Percentiles rank a stretch among this genome's conserved stretches.
These are phyloP conservation scores for Claviceps humidiphila DNA, from an alignment of 2,329 filamentous ascomycete genomes.

Conservation along the genomic window DNA sequence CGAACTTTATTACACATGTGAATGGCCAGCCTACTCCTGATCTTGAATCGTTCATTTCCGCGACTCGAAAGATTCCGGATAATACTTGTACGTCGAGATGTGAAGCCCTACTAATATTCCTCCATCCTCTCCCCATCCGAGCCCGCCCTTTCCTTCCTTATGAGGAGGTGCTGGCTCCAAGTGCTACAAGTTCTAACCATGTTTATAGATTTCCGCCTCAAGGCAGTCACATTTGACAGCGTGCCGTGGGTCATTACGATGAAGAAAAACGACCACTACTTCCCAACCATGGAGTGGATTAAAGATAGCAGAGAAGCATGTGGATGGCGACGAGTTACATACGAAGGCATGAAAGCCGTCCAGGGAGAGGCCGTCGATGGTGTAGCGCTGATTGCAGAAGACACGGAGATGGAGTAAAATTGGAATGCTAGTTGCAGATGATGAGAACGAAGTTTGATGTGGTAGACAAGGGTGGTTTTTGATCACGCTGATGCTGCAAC, in stretches of 20 bases:
- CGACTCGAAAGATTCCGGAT: constrained; percentile 79
- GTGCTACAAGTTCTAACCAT: too few relatives aligned
- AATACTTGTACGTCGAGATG: constrained; percentile 59
- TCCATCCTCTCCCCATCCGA: not conserved
- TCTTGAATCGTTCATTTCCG: constrained; percentile 64
- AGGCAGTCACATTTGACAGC: constrained; percentile 96
- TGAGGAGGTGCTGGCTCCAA: too few relatives aligned
- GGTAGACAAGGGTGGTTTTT: not conserved
- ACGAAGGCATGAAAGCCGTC: constrained; percentile 41
- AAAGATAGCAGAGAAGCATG: constrained; percentile 46
- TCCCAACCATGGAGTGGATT: constrained; percentile 57
- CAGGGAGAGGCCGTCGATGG: constrained; percentile 42
- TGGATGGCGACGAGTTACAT: constrained; percentile 51
- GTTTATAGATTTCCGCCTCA: constrained; percentile 71
- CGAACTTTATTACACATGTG: constrained; percentile 94
- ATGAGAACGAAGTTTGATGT: not conserved
- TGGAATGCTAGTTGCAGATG: not conserved
- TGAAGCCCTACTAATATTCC: too few relatives aligned
- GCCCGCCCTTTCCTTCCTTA: not conserved
- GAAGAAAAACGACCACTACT: constrained; percentile 99
- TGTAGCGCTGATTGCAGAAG: constrained; percentile 27
- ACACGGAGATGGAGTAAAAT: constrained; percentile 28
- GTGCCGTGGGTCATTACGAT: constrained; percentile 99
- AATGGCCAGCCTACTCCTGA: constrained; percentile 80
- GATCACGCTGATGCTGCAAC: not conserved